Base-by-base conservation (phyloP, 495 filamentous ascomycete genomes). In the Oleoguttula mirabilis region DNA sequence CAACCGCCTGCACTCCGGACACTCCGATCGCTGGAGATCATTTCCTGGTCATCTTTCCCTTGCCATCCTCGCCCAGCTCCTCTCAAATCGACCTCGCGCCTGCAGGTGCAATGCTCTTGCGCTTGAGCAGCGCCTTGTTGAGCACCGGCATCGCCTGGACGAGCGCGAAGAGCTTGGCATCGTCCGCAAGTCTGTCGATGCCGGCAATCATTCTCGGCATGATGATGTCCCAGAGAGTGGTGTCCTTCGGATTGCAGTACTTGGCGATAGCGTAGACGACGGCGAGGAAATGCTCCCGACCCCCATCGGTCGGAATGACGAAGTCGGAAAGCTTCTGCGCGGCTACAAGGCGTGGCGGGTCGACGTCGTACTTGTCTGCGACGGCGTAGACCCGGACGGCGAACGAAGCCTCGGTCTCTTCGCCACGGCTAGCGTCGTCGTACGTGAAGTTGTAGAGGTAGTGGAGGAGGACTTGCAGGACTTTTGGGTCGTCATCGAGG, bases 401-500 rank as follows among this genome's bases (percentile, higher is more conserved):
- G 24, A 43, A 49, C 6, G 30, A 16, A 5, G n/a, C 19, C 15
- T 35, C 19, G 21, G 37, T 3, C 10, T 31, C 10, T 6, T 24
- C 14, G 24, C 7, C 11, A 23, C 8, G 15, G 23, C 1, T n/a
- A 11, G 21, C 3, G 15, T 43, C 39, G 33, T 30, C 16, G 15
- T 38, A 43, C 16, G 12, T 25, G 34, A 31, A 24, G 39, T 32
- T 11, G 39, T 48, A 52, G 38, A 52, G 39, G n/a, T 28, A 48
- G 19, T 42, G 25, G 27, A 38, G n/a, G 17, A 52, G 34, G 11
- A 34, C 24, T 4, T 42, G 43, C 1, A 52, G 30, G 11, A 41
- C 43, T 10, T 39, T 45, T 32, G 44, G 45, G 14, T 43, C 39
- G 30, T 52, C 49, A 11, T 48, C 16, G 0, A 52, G n/a, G n/a